Base-by-base conservation (phyloP, 1,284 basidiomycete species). In the Pascua sp. region DNA sequence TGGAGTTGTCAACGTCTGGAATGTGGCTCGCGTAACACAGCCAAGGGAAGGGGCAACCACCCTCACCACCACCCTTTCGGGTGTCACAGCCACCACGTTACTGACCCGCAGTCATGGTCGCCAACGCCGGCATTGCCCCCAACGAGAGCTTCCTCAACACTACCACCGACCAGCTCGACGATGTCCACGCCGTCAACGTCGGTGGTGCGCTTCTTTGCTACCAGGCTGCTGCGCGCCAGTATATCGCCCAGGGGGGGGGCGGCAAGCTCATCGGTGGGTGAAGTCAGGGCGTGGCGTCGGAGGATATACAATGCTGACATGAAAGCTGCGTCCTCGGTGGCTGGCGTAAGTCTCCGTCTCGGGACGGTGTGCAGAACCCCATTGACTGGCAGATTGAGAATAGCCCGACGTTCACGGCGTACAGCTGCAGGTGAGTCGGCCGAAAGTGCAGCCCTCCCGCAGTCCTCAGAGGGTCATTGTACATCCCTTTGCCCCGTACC, bases 191-290 rank as follows among this genome's bases (percentile, higher is more conserved):
- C 5, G 67, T 78, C 48, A 80, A 80, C 62, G 65, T 75, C 24
- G 65, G 66, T 17, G 78, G 78, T 10, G 66, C 71, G 2, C 60
- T 78, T 17, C 62, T 77, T 24, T 78, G 72, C 61, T 79, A 79
- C 64, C 75, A 78, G 61, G 72, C 72, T 1, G 77, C 78, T 0
- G 81, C 80, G 38, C 62, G 66, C 59, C 77, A 78, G 58, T 81
- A 81, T 79, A 74, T 81, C 42, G 70, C 70, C 59, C 78, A 81
- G 60, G 79, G 77, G 36, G 67, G 60, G 9, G 76, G 80, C 4
- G 79, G 80, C 1, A 68, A 79, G 49, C 75, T 81, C 41, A 67
- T 81, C 42, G 79, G 47, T 49, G 47, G n/a, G 38, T 41, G 11
- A 8, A 43, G 42, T 9, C 10, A 17, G 42, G 13, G 42, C 15